phyloP scores from a whole-genome alignment of 2,329 filamentous ascomycete species.

The Pseudodiploospora longispora region DNA sequence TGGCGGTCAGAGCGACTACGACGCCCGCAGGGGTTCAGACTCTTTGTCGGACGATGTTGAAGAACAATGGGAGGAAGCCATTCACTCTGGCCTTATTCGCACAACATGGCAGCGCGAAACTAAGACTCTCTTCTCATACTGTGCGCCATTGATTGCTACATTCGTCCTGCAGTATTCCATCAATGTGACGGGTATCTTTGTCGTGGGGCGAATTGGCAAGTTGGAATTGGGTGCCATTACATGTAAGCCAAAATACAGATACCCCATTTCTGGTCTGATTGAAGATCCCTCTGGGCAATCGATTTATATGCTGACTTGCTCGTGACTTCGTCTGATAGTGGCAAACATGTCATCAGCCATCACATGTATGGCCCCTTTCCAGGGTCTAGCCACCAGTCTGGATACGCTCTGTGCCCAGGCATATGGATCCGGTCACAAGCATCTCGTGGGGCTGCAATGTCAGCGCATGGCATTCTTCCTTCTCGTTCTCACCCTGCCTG shows the following conservation, averaged over 20 bases:
- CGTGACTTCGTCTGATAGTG: conserved; percentile 15
- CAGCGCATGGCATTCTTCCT: conserved; percentile 77
- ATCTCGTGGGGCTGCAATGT: conserved; percentile 75
- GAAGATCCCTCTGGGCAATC: neutral
- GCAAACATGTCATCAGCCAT: conserved; percentile 73
- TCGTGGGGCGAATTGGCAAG: conserved; percentile 67
- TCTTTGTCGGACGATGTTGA: conserved; percentile 50
- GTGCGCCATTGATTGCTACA: conserved; percentile 59
- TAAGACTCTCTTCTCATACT: conserved; percentile 68
- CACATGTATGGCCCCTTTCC: conserved; percentile 67
- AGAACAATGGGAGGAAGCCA: conserved; percentile 77
- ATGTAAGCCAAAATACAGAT: conserved; percentile 19
- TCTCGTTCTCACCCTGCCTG: conserved; percentile 62
- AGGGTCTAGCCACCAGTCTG: conserved; percentile 80
- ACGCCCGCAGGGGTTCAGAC: conserved; percentile 27
- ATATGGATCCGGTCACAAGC: conserved; percentile 83
- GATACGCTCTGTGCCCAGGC: conserved; percentile 93
- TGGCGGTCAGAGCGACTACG: conserved; percentile 3
- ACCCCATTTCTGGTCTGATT: neutral
- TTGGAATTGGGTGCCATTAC: conserved; percentile 41
- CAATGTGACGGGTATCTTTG: conserved; percentile 74
- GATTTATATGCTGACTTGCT: too few relatives aligned
- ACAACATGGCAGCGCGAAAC: conserved; percentile 89
- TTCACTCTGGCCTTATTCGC: conserved; percentile 69
- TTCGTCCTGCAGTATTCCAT: conserved; percentile 78